Conservation (phyloP, 768 basidiomycete species). For the Lyophyllum semitale region DNA sequence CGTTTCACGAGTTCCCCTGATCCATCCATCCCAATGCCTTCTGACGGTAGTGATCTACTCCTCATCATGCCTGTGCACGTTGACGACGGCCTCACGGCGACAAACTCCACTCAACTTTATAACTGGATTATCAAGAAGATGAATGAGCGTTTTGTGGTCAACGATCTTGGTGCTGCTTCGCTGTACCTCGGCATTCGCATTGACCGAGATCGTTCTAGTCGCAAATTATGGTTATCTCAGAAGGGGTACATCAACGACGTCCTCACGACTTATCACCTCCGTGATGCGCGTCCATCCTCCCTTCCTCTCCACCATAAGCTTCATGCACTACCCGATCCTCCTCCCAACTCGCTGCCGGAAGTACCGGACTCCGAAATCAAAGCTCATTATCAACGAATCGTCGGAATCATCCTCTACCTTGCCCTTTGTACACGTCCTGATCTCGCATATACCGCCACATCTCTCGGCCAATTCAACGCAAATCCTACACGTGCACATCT, state of each 20-base stretch:
- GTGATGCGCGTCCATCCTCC: neutral
- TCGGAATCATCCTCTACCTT: slow-evolving; percentile 19
- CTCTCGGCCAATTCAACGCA: slow-evolving; percentile 28
- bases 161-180: neutral
- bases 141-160: slow-evolving; percentile 6
- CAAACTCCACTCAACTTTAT: slow-evolving; percentile 19
- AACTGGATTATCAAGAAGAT: slow-evolving; percentile 18
- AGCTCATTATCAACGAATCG: slow-evolving; percentile 12
- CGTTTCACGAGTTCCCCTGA: slow-evolving; percentile 17
- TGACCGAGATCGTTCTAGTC: slow-evolving; percentile 3
- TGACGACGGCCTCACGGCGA: slow-evolving; percentile 23
- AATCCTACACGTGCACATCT: slow-evolving; percentile 29
- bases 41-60: slow-evolving; percentile 9
- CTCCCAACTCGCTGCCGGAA: neutral
- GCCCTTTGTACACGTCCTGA: slow-evolving; percentile 9
- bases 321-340: neutral
- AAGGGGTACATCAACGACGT: slow-evolving; percentile 10
- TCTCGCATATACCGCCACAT: slow-evolving; percentile 4
- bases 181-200: slow-evolving; percentile 8
- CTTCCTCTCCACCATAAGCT: neutral
- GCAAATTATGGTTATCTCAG: slow-evolving; percentile 15
- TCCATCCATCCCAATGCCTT: slow-evolving; percentile 14
- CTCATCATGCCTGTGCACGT: slow-evolving; percentile 27
- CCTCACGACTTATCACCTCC: slow-evolving; percentile 13
- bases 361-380: slow-evolving; percentile 4